Evolutionary conservation across 2,329 filamentous ascomycete genomes (phyloP).

Genomic region (Nothomitra cinnamomea): DNA sequence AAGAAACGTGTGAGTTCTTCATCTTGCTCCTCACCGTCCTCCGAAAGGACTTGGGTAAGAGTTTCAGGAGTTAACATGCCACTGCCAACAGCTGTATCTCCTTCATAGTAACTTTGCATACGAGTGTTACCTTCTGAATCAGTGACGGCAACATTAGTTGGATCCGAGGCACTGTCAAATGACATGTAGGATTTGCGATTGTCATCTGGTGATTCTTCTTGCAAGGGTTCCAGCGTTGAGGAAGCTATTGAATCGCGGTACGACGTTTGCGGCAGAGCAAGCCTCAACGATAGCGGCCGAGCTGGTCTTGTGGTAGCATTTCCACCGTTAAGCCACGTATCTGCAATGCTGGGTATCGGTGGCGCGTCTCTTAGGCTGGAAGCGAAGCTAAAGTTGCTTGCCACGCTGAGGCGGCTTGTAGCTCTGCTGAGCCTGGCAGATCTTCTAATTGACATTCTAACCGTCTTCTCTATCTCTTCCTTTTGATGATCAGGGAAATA

Average conservation of each 20-base stretch:
- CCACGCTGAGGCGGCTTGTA: constrained; percentile 82
- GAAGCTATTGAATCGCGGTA: constrained; percentile 83
- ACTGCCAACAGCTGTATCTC: constrained; percentile 43
- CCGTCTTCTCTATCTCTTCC: constrained; percentile 89
- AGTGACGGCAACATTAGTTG: constrained; percentile 50
- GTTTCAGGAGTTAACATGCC: constrained; percentile 58
- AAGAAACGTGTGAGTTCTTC: constrained; percentile 82
- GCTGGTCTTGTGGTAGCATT: constrained; percentile 32
- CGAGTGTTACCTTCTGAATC: constrained; percentile 45
- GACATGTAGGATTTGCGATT: constrained; percentile 95
- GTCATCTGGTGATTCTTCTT: constrained; percentile 80
- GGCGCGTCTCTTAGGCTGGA: constrained; percentile 87
- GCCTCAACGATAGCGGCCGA: constrained; percentile 39
- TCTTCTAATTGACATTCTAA: constrained; percentile 77
- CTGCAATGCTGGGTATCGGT: constrained; percentile 86
- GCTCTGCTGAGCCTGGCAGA: constrained; percentile 84
- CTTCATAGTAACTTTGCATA: constrained; percentile 72
- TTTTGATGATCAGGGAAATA: constrained; percentile 94
- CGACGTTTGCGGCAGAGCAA: constrained; percentile 39
- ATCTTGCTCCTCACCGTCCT: constrained; percentile 83
- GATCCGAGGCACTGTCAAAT: constrained; percentile 40
- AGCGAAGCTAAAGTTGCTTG: constrained; percentile 82
- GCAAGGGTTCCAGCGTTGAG: constrained; percentile 72
- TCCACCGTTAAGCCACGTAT: constrained; percentile 64
- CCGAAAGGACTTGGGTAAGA: constrained; percentile 69